Evolutionary conservation across 441 rosid genomes (phyloP).

Genomic region (Kokia cookei): DNA sequence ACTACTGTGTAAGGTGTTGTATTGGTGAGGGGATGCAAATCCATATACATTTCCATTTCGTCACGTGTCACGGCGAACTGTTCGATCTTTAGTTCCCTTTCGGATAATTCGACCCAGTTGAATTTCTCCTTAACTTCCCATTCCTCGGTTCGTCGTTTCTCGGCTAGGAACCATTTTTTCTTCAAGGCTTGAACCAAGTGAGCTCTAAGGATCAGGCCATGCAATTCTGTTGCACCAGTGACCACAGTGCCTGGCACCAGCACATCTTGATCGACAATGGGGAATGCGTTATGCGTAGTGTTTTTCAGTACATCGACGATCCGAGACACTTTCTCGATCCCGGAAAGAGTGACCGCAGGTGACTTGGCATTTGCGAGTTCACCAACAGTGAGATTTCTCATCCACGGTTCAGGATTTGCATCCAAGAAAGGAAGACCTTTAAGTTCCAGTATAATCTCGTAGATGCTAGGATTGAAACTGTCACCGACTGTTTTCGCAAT

Average conservation of each 20-base stretch:
- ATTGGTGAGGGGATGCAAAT: constrained; percentile 81
- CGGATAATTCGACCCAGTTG: constrained; percentile 73
- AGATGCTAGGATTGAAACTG: constrained; percentile 72
- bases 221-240: constrained; percentile 39
- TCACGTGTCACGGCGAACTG: constrained; percentile 52
- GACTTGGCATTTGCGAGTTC: constrained; percentile 75
- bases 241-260: constrained; percentile 32
- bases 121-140: constrained; percentile 77
- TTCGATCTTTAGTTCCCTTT: constrained; percentile 61
- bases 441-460: constrained; percentile 70
- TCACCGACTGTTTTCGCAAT: constrained; percentile 88
- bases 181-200: constrained; percentile 54
- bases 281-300: constrained; percentile 75
- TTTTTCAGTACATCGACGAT: constrained; percentile 66
- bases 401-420: constrained; percentile 91
- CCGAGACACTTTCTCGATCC: constrained; percentile 63
- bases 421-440: constrained; percentile 91
- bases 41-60: constrained; percentile 77
- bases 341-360: constrained; percentile 52
- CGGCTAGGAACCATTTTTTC: constrained; percentile 76
- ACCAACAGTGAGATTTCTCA: constrained; percentile 86
- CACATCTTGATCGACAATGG: constrained; percentile 45
- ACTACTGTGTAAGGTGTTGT: constrained; percentile 80
- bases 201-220: constrained; percentile 74
- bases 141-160: constrained; percentile 67